These are phyloP conservation scores for Suillus decipiens DNA, from an alignment of 768 basidiomycete species.

Conservation along the genomic window DNA sequence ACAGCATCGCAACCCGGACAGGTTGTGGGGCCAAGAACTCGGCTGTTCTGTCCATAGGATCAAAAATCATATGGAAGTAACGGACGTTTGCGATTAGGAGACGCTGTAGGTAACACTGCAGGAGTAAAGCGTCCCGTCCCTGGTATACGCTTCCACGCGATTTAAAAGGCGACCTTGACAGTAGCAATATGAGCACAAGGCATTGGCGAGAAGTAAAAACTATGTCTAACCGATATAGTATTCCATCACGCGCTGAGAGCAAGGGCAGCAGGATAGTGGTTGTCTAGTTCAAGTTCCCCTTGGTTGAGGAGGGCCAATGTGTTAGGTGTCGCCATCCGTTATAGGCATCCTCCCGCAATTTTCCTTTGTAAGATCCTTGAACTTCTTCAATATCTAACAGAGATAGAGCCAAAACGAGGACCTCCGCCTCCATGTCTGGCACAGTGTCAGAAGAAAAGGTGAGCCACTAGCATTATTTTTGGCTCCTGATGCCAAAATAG, in stretches of 20 bases:
- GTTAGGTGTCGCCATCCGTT: constrained; percentile 25
- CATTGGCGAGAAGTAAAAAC: constrained; percentile 13
- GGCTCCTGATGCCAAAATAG: background rate
- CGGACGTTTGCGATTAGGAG: constrained; percentile 32
- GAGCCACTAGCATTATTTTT: background rate
- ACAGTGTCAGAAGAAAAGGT: constrained; percentile 4
- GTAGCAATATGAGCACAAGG: constrained; percentile 49
- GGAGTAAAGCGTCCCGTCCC: constrained; percentile 55
- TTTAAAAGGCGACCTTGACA: constrained; percentile 44
- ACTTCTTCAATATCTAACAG: constrained; percentile 44
- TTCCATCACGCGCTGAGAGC: constrained; percentile 25
- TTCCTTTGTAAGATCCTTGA: constrained; percentile 39
- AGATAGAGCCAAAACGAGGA: constrained; percentile 42
- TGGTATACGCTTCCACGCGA: constrained; percentile 43
- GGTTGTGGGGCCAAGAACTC: constrained; percentile 46
- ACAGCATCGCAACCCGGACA: constrained; percentile 60
- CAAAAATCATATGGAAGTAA: constrained; percentile 33
- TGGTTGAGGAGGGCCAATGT: constrained; percentile 35
- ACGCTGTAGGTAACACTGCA: constrained; percentile 48
- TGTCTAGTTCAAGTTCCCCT: constrained; percentile 29
- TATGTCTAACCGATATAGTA: background rate
- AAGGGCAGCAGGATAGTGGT: constrained; percentile 44
- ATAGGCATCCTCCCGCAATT: constrained; percentile 30
- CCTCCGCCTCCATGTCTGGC: constrained; percentile 38
- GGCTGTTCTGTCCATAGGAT: constrained; percentile 33